phyloP scores from a whole-genome alignment of 129 eudicot genomes.

The Smallanthus sonchifolius region DNA sequence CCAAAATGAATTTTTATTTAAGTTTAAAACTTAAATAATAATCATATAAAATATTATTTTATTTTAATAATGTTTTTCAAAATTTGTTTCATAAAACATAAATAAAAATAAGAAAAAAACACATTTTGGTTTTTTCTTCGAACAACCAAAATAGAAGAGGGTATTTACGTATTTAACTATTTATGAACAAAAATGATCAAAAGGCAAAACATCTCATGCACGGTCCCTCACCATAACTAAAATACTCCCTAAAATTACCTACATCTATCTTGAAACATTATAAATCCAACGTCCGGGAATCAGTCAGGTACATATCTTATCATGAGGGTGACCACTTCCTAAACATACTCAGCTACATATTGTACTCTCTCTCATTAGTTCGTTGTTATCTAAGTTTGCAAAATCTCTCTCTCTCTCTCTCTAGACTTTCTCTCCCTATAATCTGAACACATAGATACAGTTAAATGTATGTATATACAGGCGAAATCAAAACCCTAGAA shows the following conservation, averaged over 20 bases:
- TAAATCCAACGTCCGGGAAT: constrained; percentile 24
- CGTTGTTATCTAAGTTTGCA: constrained; percentile 30
- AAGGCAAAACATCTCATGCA: not conserved
- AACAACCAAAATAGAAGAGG: constrained; percentile 7
- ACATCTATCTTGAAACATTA: constrained; percentile 1
- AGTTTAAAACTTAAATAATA: not conserved
- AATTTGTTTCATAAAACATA: not conserved
- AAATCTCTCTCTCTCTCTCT: constrained; percentile 7
- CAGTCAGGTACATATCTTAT: constrained; percentile 10
- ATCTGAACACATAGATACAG: not conserved
- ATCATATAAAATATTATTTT: not conserved
- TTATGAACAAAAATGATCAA: not conserved
- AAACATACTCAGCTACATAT: constrained; percentile 15
- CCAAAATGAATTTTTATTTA: not conserved
- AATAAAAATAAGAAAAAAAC: not conserved
- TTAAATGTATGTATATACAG: not conserved
- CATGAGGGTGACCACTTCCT: constrained; percentile 31
- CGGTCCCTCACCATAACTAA: constrained; percentile 11
- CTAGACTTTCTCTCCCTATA: not conserved
- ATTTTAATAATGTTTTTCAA: not conserved
- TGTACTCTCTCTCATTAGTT: constrained; percentile 29
- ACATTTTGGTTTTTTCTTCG: not conserved
- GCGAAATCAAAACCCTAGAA: not conserved
- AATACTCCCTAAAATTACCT: not conserved
- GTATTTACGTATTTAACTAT: too few species aligned